Base-by-base conservation (phyloP, 2,329 filamentous ascomycete species). In the Fusarium piperis region DNA sequence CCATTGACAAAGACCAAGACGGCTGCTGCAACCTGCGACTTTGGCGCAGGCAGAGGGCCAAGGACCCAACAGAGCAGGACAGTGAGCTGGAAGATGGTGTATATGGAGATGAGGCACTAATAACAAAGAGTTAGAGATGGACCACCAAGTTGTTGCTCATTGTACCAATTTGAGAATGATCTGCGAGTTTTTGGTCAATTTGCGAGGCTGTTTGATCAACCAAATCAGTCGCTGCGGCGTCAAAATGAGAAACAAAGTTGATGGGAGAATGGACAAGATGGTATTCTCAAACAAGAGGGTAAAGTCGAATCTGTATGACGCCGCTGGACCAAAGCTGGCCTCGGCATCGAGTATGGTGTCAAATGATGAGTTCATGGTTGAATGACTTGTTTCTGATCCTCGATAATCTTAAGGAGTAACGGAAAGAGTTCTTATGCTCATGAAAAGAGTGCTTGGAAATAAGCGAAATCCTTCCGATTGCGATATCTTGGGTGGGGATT, bases 1-100 rank as follows among this genome's bases (percentile, higher is more conserved):
- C 66, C 66, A 23, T 67, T 67, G 9, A 64, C 23, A 58, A 68
- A 59, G 15, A 67, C 66, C n/a, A 68, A 55, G 5, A 38, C 59
- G 3, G 64, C 64, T 4, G 66, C 66, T 15, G 59, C 53, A 11
- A 59, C 60, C 33, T 67, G 66, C 3, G 32, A 23, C 26, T 48
- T n/a, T 16, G 48, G 55, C 23, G 23, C 38, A 32, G 35, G 41
- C 2, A 58, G 11, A 10, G 59, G 64, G 3, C 59, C 59, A 10
- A 68, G 32, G 7, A 38, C 20, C 52, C 59, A 67, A n/a, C 59
- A 68, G 3, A 65, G 26, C 3, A 65, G 13, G 4, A 65, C 23
- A 4, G 63, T 41, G 10, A 65, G 51, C 28, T 65, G 63, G 3
- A 65, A 26, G 5, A 52, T 53, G 7, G 51, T 65, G 36, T 65